These are phyloP conservation scores for Blastocystis sp. DNA, from an alignment of 352 stramenopile species.

Conservation along the genomic window DNA sequence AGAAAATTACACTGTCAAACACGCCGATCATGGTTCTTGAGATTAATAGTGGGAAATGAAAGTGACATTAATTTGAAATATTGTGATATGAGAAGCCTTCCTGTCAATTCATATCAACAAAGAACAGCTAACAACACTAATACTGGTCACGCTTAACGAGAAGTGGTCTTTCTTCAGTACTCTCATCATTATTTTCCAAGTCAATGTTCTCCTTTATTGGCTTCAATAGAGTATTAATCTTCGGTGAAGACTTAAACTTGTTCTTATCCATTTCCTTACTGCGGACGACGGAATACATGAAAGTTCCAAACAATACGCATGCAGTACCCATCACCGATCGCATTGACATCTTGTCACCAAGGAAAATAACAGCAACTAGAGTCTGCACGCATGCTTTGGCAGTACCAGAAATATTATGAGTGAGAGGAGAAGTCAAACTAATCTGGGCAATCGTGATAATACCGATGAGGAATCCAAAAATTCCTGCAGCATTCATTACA, in stretches of 20 bases:
- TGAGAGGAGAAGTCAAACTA: constrained; percentile 78
- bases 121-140: background rate
- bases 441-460: constrained; percentile 82
- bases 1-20: constrained; percentile 44
- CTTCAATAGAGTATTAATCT: background rate
- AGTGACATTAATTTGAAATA: background rate
- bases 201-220: no score
- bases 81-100: background rate
- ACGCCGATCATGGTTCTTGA: constrained; percentile 13
- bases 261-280: background rate
- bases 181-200: background rate
- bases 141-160: background rate
- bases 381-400: constrained; percentile 79
- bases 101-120: background rate
- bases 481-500: constrained; percentile 76
- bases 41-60: background rate
- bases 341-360: constrained; percentile 77
- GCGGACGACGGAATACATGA: constrained; percentile 74
- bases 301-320: constrained; percentile 76
- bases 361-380: constrained; percentile 79
- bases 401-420: constrained; percentile 83
- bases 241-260: constrained; percentile 21
- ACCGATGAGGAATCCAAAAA: constrained; percentile 82
- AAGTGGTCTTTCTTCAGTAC: background rate
- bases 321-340: constrained; percentile 77